These are phyloP conservation scores for Pseudozyma tsukubaensis DNA, from an alignment of 1,284 basidiomycete genomes.

Conservation along the genomic window DNA sequence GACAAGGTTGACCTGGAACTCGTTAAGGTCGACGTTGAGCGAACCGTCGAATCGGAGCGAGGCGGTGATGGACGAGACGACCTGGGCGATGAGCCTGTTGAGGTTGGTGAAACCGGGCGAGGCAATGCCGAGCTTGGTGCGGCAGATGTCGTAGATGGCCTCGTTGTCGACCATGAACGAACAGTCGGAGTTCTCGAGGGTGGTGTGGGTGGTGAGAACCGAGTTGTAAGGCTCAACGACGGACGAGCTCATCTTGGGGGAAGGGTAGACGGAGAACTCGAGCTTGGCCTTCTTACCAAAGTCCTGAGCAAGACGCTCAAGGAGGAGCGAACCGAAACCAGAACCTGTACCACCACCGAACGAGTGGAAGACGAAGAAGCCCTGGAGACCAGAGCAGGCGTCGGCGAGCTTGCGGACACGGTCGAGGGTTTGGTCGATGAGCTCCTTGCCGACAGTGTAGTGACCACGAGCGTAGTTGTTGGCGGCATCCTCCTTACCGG, in stretches of 20 bases:
- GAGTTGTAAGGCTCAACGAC: conserved; percentile 99
- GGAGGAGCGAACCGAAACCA: conserved; percentile 95
- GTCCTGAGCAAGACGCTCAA: conserved; percentile 95
- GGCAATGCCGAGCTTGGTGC: conserved; percentile 87
- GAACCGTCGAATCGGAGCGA: conserved; percentile 98
- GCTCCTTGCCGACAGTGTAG: conserved; percentile 96
- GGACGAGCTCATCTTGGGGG: conserved; percentile 81
- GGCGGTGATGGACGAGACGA: conserved; percentile 96
- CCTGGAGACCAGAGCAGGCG: conserved; percentile 97
- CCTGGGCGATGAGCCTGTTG: conserved; percentile 91
- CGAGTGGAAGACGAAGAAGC: conserved; percentile 99
- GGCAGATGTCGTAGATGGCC: conserved; percentile 97
- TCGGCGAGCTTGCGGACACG: conserved; percentile 94
- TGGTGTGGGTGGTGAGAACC: conserved; percentile 97
- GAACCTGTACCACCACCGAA: conserved; percentile 99
- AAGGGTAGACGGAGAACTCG: conserved; percentile 97
- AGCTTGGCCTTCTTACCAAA: conserved; percentile 99
- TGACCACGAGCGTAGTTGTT: conserved; percentile 87
- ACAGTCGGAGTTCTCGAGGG: conserved; percentile 98
- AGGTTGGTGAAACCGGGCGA: conserved; percentile 93
- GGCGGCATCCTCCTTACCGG: conserved; percentile 98
- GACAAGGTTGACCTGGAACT: conserved; percentile 98
- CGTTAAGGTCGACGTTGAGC: conserved; percentile 95
- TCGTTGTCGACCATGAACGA: conserved; percentile 73
- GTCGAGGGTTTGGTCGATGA: conserved; percentile 85